phyloP scores from a whole-genome alignment of 2,329 filamentous ascomycete genomes.

The Orbilia ellipsospora region DNA sequence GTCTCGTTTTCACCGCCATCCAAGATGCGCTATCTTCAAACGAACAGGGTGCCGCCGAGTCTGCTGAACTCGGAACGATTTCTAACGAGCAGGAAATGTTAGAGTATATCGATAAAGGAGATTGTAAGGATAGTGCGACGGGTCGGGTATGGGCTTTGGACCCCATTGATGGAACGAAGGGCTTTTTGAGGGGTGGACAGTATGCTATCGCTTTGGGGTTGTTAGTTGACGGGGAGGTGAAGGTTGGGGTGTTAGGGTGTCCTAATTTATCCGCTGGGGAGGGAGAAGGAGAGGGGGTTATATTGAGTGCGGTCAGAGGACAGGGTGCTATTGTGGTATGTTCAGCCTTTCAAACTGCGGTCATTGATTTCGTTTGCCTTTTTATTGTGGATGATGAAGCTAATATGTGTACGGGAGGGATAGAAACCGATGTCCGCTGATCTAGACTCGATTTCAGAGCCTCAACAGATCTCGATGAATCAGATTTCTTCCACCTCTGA shows the following conservation, averaged over 20 bases:
- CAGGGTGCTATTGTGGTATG: slow-evolving; percentile 75
- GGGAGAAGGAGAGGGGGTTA: slow-evolving; percentile 80
- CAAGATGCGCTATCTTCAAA: slow-evolving; percentile 5
- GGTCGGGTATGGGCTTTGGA: slow-evolving; percentile 96
- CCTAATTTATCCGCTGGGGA: slow-evolving; percentile 84
- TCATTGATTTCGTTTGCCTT: background rate
- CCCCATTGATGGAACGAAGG: slow-evolving; percentile 97
- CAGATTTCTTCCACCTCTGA: slow-evolving; percentile 76
- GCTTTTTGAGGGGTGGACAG: slow-evolving; percentile 93
- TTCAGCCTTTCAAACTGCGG: background rate
- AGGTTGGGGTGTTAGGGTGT: slow-evolving; percentile 92
- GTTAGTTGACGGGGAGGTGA: slow-evolving; percentile 91
- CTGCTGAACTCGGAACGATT: slow-evolving; percentile 69
- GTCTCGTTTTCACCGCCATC: slow-evolving; percentile 76
- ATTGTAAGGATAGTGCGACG: slow-evolving; percentile 75
- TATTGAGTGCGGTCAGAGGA: slow-evolving; percentile 85
- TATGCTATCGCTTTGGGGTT: slow-evolving; percentile 95
- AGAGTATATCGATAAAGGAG: slow-evolving; percentile 74
- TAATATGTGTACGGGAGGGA: background rate
- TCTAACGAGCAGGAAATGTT: slow-evolving; percentile 74
- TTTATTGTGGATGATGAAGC: background rate
- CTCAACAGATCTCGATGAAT: slow-evolving; percentile 77
- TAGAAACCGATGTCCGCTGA: slow-evolving; percentile 72
- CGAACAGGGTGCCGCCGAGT: slow-evolving; percentile 67
- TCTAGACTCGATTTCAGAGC: slow-evolving; percentile 68